Evolutionary conservation across 306 rosid species (phyloP), one percentile per base, ranked within the genome.

Genomic region (Dryas octopetala): DNA sequence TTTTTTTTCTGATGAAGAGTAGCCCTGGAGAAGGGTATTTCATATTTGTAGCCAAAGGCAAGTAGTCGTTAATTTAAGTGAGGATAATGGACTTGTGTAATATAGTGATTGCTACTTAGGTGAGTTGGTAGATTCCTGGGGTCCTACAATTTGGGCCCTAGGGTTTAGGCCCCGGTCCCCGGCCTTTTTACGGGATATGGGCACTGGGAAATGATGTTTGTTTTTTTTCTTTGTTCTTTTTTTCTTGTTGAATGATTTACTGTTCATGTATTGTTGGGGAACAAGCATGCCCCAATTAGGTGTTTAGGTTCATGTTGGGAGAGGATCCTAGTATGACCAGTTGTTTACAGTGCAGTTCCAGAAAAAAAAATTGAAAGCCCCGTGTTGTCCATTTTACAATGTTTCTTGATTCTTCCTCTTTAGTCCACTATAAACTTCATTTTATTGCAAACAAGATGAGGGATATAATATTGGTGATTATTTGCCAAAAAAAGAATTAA

Each of bases 321-420:
- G 78, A 47, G 89, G 93, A 87, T 93, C 94, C 94, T 87, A 61
- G 73, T 77, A 80, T 85, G 94, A 66, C 81, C 81, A 78, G 55
- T 78, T 76, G 74, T 74, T 71, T 73, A 74, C 67, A 38, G 76
- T 77, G 82, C 78, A 68, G 66, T 76, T 61, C 5, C 38, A 65
- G 43, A 71, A 71, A 73, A 66, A 17, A 76, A 44, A 59, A 26
- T 52, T 75, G 32, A 19, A 40, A 47, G 68, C 54, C 47, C 13
- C 7, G 23, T 12, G 6, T 52, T 55, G 67, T 71, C 64, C 53
- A 50, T 53, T 32, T 23, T 66, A 5, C 10, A 13, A 46, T 44
- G 48, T 10, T 32, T 8, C 64, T 58, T 57, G 26, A n/a, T 5
- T 17, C 38, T 60, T 9, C 28, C 32, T 4, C 1, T 23, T 13